Base-by-base conservation (phyloP, 2,329 filamentous ascomycete species). In the Phaeosphaeria sp. region DNA sequence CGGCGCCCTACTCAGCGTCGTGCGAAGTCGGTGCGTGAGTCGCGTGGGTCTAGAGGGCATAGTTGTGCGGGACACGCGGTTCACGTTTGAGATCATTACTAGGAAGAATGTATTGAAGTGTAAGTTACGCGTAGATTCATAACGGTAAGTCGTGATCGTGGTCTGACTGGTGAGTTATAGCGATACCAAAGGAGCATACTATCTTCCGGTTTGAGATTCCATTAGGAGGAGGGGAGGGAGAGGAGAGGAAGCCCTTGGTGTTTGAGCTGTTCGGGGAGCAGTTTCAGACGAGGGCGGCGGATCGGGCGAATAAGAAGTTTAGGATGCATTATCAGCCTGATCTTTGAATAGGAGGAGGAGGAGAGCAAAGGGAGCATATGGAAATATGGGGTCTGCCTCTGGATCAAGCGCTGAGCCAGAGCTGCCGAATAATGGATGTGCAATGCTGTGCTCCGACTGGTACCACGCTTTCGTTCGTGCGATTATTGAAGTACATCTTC, bases 241-340 rank as follows among this genome's bases (percentile, higher is more conserved):
- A 60, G 56, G 66, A 57, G 40, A 64, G 54, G 36, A 81, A 79
- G 59, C 79, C 80, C 18, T 82, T 97, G 69, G 84, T 89, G 0
- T 95, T 97, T 68, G 94, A 98, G 75, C 81, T 98, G 1, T 86
- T 94, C 63, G 95, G 95, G 2, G 90, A 92, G 67, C 92, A 96
- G 73, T 93, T 98, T 71, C 87, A 92, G 82, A 87, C 89, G 64
- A 85, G 93, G 11, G 89, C 94, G 2, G 88, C 90, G 17, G 94
- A 98, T 74, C 83, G 95, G 21, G 92, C 93, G 49, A 96, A 91
- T 69, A 92, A 88, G 79, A 98, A 97, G 80, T 96, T 96, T 79
- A 97, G 95, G 79, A 84, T 87, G 73, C 93, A 94, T 74, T 92
- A 91, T 69, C 82, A 93, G 61, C 84, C 88, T 49, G 88, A 91